A percentile compares a stretch with the other conserved stretches of the same genome.
phyloP scores from a whole-genome alignment of 768 basidiomycete species.

The Suillus luteus region DNA sequence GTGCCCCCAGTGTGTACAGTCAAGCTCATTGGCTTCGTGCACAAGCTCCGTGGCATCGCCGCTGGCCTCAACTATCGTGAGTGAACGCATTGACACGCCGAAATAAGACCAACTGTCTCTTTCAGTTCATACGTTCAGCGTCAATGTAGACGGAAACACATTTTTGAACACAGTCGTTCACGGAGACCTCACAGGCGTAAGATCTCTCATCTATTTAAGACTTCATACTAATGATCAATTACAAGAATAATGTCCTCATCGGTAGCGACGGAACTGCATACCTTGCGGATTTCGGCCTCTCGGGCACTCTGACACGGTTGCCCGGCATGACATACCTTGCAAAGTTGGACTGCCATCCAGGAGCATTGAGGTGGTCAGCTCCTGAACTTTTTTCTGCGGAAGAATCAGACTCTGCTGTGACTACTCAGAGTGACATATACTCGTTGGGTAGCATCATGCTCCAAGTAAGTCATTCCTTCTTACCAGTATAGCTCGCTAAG shows the following conservation, averaged over 20 bases:
- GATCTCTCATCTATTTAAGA: neutral
- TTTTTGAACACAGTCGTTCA: neutral
- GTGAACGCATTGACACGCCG: neutral
- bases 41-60: neutral
- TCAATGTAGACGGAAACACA: neutral
- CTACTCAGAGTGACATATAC: slow-evolving; percentile 39
- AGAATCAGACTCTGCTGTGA: neutral
- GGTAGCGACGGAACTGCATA: slow-evolving; percentile 39
- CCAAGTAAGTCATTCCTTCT: slow-evolving; percentile 14
- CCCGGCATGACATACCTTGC: slow-evolving; percentile 21
- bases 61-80: slow-evolving; percentile 7
- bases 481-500: neutral
- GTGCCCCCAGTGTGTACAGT: neutral
- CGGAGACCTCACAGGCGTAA: slow-evolving; percentile 15
- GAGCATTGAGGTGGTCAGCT: slow-evolving; percentile 46
- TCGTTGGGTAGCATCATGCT: slow-evolving; percentile 42
- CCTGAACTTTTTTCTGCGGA: slow-evolving; percentile 33
- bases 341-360: slow-evolving; percentile 11
- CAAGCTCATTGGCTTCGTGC: neutral
- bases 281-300: slow-evolving; percentile 48
- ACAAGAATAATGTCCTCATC: slow-evolving; percentile 31
- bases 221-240: neutral
- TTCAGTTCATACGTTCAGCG: neutral
- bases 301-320: slow-evolving; percentile 38
- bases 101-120: neutral